Conservation (phyloP, 306 rosid species). For the Rosa chinensis region DNA sequence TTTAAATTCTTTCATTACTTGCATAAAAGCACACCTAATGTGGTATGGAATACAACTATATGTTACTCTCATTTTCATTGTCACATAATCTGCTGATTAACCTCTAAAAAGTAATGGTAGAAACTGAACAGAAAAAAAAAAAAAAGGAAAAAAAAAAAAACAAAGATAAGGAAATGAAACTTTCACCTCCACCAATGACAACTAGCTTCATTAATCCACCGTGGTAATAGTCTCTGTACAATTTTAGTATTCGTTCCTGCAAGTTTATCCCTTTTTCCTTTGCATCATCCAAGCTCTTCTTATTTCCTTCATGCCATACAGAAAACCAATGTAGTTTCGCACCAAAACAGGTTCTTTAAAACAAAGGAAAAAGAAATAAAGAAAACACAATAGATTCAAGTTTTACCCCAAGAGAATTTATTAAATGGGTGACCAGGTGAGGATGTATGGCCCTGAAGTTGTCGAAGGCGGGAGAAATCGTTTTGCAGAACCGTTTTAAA, state of each 20-base stretch:
- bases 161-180: slow-evolving; percentile 17
- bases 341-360: not conserved
- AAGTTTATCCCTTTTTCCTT: slow-evolving; percentile 79
- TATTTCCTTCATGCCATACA: slow-evolving; percentile 64
- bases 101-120: not conserved
- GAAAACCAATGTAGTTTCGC: slow-evolving; percentile 6
- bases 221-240: slow-evolving; percentile 71
- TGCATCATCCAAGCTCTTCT: slow-evolving; percentile 91
- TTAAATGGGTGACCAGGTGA: slow-evolving; percentile 72
- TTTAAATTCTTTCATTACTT: not conserved
- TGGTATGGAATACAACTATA: not conserved
- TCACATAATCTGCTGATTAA: not conserved
- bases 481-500: slow-evolving; percentile 81
- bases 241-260: slow-evolving; percentile 65
- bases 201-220: slow-evolving; percentile 97
- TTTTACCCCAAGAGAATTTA: slow-evolving; percentile 79
- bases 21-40: not conserved
- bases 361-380: not conserved
- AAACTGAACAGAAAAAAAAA: slow-evolving; percentile 2
- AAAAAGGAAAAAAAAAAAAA: not conserved
- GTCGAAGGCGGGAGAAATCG: slow-evolving; percentile 80
- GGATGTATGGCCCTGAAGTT: slow-evolving; percentile 74
- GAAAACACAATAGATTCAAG: slow-evolving; percentile 22
- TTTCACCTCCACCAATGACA: slow-evolving; percentile 95
- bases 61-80: not conserved